Base-by-base conservation (phyloP, 2,329 filamentous ascomycete species). In the Dendrostoma leiphaemia region DNA sequence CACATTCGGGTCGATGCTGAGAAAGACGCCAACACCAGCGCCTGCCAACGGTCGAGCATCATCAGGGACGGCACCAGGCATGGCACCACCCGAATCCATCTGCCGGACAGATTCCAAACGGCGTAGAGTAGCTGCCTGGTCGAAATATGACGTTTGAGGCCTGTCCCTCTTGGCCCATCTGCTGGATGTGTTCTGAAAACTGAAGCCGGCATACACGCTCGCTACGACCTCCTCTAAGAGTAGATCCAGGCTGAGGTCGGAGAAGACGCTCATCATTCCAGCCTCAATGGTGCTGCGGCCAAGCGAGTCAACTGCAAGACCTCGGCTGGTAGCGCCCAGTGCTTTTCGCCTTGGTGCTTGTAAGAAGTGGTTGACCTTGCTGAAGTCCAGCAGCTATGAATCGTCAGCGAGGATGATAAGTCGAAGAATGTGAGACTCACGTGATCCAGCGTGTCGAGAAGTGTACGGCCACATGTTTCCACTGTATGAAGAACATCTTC, bases 391-490 rank as follows among this genome's bases (percentile, higher is more conserved):
- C 21, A 78, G 66, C 48, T 50, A 28, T 5, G 34, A 23, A 31
- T 19, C n/a, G 17, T 32, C 28, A 41, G 38, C n/a, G 3, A 24
- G 26, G 38, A 24, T 24, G 8, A 24, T 8, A 3, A 41, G 23
- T 10, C 6, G 6, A 24, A 4, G 15, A 3, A 13, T 6, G 8
- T 12, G 3, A 15, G 3, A 34, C 48, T 43, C 0, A 50, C 48
- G 50, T 79, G 74, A 51, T 79, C 74, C 38, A 81, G 74, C 0
- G 76, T 79, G 55, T 79, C 74, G 3, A 79, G 67, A 1, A 80
- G 64, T 0, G 77, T 78, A 40, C 70, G 71, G 2, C 75, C 74
- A n/a, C 74, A 79, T 5, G 71, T 71, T 55, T 77, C 71, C n/a
- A 80, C 72, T 28, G 75, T 76, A 49, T 74, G 69, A 2, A 79